A percentile compares a stretch with the other conserved stretches of the same genome.
phyloP scores from a whole-genome alignment of 345 rosid genomes.

The Viola odorata region DNA sequence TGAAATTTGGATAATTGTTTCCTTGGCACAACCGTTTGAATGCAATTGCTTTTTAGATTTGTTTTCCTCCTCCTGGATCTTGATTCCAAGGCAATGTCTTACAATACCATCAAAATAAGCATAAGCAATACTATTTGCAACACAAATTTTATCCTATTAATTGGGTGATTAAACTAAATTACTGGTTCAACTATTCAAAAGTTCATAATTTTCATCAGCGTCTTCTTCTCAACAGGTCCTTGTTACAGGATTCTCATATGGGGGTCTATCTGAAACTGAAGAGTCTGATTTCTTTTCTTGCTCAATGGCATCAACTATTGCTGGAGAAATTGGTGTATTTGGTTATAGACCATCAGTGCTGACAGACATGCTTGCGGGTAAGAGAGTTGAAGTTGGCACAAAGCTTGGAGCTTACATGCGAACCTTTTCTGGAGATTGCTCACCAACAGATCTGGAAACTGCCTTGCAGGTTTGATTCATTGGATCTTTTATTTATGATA shows the following conservation, averaged over 20 bases:
- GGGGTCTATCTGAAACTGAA: conserved; percentile 85
- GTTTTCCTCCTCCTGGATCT: too few relatives aligned
- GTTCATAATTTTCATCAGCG: not conserved
- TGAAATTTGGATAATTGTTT: too few relatives aligned
- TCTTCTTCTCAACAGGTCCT: conserved; percentile 50
- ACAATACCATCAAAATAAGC: too few relatives aligned
- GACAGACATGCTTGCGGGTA: conserved; percentile 94
- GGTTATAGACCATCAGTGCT: conserved; percentile 81
- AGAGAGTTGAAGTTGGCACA: conserved; percentile 83
- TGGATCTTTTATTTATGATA: conserved; percentile 4
- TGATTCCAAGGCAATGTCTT: too few relatives aligned
- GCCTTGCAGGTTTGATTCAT: conserved; percentile 75
- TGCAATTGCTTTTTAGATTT: too few relatives aligned
- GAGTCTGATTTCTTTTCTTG: conserved; percentile 77
- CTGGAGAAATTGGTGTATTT: conserved; percentile 86
- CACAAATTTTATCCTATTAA: too few relatives aligned
- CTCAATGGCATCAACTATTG: conserved; percentile 81
- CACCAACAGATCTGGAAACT: conserved; percentile 84
- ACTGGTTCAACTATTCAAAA: not conserved
- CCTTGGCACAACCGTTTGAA: too few relatives aligned
- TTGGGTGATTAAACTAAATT: too few relatives aligned
- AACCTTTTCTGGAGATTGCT: conserved; percentile 80
- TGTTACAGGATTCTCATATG: conserved; percentile 89
- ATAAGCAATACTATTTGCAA: too few relatives aligned
- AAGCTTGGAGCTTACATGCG: conserved; percentile 77